Base-by-base conservation (phyloP, 2,329 filamentous ascomycete species). In the Metarhizium humberi region DNA sequence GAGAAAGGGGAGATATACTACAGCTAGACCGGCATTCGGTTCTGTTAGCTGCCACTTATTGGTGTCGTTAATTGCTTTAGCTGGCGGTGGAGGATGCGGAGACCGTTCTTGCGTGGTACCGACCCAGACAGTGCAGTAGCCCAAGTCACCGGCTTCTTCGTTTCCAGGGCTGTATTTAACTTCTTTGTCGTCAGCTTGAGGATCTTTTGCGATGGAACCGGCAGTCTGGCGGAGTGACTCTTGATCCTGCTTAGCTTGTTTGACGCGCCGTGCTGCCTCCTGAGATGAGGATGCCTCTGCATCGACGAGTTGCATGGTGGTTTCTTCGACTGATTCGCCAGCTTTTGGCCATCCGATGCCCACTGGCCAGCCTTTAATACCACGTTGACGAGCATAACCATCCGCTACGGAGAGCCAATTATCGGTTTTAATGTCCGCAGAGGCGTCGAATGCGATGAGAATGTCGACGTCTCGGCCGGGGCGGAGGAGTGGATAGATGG, bases 361-460 rank as follows among this genome's bases (percentile, higher is more conserved):
- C 6, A 96, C 73, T 0, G 94, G 94, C 94, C 94, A 99, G 5
- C 92, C 92, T 67, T 91, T 92, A 67, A 99, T 85, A 7, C 88
- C 89, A 47, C 92, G 85, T 69, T 96, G 92, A 30, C 84, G 83
- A 2, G 91, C 92, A 66, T 97, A 99, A 1, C 94, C 92, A 64
- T 97, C 94, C 0, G 88, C 90, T 0, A 96, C 90, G 16, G 89
- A 90, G 18, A 99, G 84, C 94, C 94, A 99, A 66, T 99, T 97
- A 65, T 96, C 92, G 6, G 88, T 89, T 67, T 87, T 90, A 57
- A 96, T 89, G 63, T 99, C 94, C 20, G 92, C 92, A 1, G 90
- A 95, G 3, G 91, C 91, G 68, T 99, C 94, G 68, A 99, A 99
- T 3, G 92, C 90, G 49, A 99, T 82, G 49, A 97, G 76, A 47